These are phyloP conservation scores for Boletus sp. DNA, from an alignment of 1,284 basidiomycete species.

Conservation along the genomic window DNA sequence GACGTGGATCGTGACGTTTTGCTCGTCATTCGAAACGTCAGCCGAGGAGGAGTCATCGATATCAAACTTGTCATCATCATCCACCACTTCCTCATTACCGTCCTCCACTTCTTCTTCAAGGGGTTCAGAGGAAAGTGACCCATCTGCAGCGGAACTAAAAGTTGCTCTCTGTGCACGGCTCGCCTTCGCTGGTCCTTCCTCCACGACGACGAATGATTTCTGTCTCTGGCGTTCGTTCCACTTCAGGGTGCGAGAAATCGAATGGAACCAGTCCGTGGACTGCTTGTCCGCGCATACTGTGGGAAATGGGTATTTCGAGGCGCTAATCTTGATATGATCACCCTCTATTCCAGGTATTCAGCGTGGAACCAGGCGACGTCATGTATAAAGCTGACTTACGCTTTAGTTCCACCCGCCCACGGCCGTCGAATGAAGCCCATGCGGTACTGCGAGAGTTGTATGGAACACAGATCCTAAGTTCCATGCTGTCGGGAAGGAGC, in stretches of 20 bases:
- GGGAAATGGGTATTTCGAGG: slow-evolving; percentile 98
- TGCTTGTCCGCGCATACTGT: slow-evolving; percentile 98
- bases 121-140: slow-evolving; percentile 31
- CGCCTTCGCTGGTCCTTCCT: slow-evolving; percentile 66
- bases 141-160: slow-evolving; percentile 12
- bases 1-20: slow-evolving; percentile 19
- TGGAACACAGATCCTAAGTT: slow-evolving; percentile 96
- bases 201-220: slow-evolving; percentile 97
- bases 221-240: slow-evolving; percentile 93
- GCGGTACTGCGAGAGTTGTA: slow-evolving; percentile 98
- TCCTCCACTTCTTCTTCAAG: slow-evolving; percentile 42
- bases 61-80: slow-evolving; percentile 78
- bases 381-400: slow-evolving; percentile 56
- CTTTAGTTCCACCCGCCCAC: slow-evolving; percentile 93
- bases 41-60: slow-evolving; percentile 85
- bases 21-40: slow-evolving; percentile 42
- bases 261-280: slow-evolving; percentile 97
- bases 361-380: slow-evolving; percentile 1
- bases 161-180: slow-evolving; percentile 32
- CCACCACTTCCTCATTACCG: slow-evolving; percentile 43
- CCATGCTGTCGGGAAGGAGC: slow-evolving; percentile 98
- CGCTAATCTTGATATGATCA: slow-evolving; percentile 98
- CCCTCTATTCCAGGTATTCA: slow-evolving; percentile 65
- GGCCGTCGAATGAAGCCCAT: slow-evolving; percentile 98
- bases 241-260: slow-evolving; percentile 51